Evolutionary conservation across 1,139 yeast species (phyloP).

Genomic region (Hyphopichia burtonii): DNA sequence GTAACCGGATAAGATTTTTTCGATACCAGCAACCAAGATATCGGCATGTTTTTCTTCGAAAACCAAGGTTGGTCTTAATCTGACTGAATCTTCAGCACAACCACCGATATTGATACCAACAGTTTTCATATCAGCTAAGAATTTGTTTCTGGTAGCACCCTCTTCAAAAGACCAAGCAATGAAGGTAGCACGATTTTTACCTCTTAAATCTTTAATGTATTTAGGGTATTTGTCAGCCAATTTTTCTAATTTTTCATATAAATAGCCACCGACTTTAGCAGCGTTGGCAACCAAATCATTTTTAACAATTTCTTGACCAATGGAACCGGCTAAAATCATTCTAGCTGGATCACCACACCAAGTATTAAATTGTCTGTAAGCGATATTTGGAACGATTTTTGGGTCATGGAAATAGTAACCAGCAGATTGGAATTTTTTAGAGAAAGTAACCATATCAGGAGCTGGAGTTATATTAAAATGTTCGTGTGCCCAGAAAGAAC

Average conservation of each 20-base stretch:
- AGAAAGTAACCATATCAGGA: slow-evolving; percentile 80
- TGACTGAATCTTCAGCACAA: slow-evolving; percentile 70
- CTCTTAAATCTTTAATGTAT: slow-evolving; percentile 59
- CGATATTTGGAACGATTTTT: slow-evolving; percentile 63
- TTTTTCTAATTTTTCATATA: slow-evolving; percentile 50
- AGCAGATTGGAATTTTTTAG: slow-evolving; percentile 84
- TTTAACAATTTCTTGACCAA: slow-evolving; percentile 61
- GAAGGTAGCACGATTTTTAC: slow-evolving; percentile 72
- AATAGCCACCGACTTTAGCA: slow-evolving; percentile 60
- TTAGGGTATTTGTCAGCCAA: slow-evolving; percentile 54
- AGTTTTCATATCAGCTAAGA: slow-evolving; percentile 54
- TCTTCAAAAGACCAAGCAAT: slow-evolving; percentile 72
- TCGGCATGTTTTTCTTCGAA: slow-evolving; percentile 79
- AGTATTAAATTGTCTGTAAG: slow-evolving; percentile 86
- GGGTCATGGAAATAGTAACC: slow-evolving; percentile 78
- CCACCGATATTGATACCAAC: slow-evolving; percentile 79
- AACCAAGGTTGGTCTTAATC: slow-evolving; percentile 74
- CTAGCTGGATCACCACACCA: slow-evolving; percentile 92
- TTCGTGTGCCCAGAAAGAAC: slow-evolving; percentile 85
- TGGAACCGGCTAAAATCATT: slow-evolving; percentile 69
- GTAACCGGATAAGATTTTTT: slow-evolving; percentile 44
- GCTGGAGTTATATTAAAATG: slow-evolving; percentile 71
- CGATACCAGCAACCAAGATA: slow-evolving; percentile 51
- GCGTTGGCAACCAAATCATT: slow-evolving; percentile 58
- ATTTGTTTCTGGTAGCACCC: slow-evolving; percentile 54